Base-by-base conservation (phyloP, 2,329 filamentous ascomycete genomes). In the Aspergillus carbonarius region DNA sequence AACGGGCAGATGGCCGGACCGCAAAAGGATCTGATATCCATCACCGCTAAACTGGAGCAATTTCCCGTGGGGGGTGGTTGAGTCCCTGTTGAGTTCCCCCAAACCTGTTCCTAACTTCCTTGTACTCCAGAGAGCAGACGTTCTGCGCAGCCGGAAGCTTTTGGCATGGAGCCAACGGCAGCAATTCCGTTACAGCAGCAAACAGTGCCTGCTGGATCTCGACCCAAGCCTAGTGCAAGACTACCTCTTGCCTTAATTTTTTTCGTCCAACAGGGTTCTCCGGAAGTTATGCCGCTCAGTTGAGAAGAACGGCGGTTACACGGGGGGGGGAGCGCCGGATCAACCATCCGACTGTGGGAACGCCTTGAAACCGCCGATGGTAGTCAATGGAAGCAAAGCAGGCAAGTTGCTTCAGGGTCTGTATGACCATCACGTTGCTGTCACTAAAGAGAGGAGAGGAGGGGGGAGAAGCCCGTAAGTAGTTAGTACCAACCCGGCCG, bases 241-340 rank as follows among this genome's bases (percentile, higher is more conserved):
- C 25, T 44, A 54, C 35, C 39, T 54, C 39, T 23, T 54, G 34
- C 47, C 57, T 37, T 47, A 54, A 49, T 44, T 39, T 55, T 57
- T 60, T 54, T 51, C 62, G 53, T 66, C 65, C 66, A 70, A 69
- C 68, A 62, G 63, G 66, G 66, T 60, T 57, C 63, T 49, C 65
- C 63, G 68, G 71, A 72, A 69, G 66, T 66, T 63, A 69, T 68
- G 64, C 66, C 62, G 68, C 55, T 67, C 58, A 59, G 63, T 68
- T 68, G 58, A 65, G 60, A 68, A 69, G 63, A 49, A 39, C 20
- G 44, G 52, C 25, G 48, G 70, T 72, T 64, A 66, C 60, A 74
- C 70, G 39, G 39, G 17, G 39, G 39, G 53, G 54, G 62, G 62
- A 32, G 60, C 63, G 54, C 60, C 68, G 68, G 70, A 61, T 63